Base-by-base conservation (phyloP, 2,329 filamentous ascomycete species). In the Epichloe typhina region DNA sequence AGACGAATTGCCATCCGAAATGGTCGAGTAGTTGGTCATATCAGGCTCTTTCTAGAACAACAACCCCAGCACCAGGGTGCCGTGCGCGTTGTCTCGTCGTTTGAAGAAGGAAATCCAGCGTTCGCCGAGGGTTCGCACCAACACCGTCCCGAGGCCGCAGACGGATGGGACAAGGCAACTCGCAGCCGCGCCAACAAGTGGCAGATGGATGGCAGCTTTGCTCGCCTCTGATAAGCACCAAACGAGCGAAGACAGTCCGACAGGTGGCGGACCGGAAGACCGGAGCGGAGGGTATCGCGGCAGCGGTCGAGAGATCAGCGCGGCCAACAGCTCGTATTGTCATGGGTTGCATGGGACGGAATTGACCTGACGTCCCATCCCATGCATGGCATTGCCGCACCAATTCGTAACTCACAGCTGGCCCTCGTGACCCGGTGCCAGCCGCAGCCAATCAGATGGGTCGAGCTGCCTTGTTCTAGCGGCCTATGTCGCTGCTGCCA, bases 1-100 rank as follows among this genome's bases (percentile, higher is more conserved):
- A 61, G 63, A 45, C 46, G 62, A 47, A 44, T 48, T 70, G 62
- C 67, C 72, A 72, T 75, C 66, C 63, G 72, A 62, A 54, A 79
- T 73, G 50, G 71, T 73, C 50, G 70, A 72, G 62, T 80, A 79
- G 57, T 72, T 73, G 62, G 73, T 72, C 77, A 80, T 80, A 68
- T 66, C 67, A 64, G 54, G 49, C 38, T 40, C 19, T 23, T 8
- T 21, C 31, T 37, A 13, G 23, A 44, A 21, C 42, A 55, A 21
- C 47, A 40, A 17, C 46, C 49, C 38, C 38, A 46, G 40, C 43
- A 49, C 43, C 46, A 48, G 44, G 42, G 45, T 31, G 49, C 46
- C n/a, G 48, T 46, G 46, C 43, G 53, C 41, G 38, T 42, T 48
- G 26, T n/a, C 23, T 42, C 8, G 19, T 44, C 37, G 35, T 21